These are phyloP conservation scores for Fusarium compactum DNA, from an alignment of 2,329 filamentous ascomycete species.

Conservation along the genomic window DNA sequence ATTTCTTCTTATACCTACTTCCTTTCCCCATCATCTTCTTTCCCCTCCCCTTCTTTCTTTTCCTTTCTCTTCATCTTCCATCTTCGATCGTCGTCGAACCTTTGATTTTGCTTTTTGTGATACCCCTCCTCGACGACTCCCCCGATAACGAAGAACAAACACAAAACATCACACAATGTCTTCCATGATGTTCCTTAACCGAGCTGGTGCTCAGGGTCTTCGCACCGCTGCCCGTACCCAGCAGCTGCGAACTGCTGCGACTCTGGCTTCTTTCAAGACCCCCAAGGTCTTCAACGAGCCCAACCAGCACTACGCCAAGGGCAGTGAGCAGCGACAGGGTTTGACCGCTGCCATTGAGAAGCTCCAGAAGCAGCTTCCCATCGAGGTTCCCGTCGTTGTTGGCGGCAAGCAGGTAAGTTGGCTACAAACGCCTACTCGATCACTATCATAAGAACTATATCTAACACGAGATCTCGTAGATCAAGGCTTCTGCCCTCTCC, in stretches of 20 bases:
- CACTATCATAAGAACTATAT: not conserved
- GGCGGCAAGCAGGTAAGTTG: slow-evolving; percentile 79
- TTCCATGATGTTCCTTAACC: slow-evolving; percentile 51
- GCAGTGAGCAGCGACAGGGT: slow-evolving; percentile 80
- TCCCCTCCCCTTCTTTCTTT: slow-evolving; percentile 3
- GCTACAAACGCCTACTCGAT: not conserved
- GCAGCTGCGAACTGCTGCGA: slow-evolving; percentile 58
- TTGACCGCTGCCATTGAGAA: slow-evolving; percentile 79
- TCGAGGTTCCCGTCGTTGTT: slow-evolving; percentile 86
- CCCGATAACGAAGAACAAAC: slow-evolving; percentile 29
- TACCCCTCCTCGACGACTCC: slow-evolving; percentile 38
- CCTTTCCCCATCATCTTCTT: slow-evolving; percentile 8
- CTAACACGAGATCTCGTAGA: slow-evolving; percentile 56
- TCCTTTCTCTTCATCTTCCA: slow-evolving; percentile 21
- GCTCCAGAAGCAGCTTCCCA: slow-evolving; percentile 74
- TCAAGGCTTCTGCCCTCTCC: slow-evolving; percentile 74
- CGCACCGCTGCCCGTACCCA: slow-evolving; percentile 48
- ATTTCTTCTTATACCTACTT: slow-evolving; percentile 14
- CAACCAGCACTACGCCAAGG: slow-evolving; percentile 93
- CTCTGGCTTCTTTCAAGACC: slow-evolving; percentile 86
- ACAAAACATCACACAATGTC: slow-evolving; percentile 46
- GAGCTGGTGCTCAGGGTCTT: slow-evolving; percentile 51
- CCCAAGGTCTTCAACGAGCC: slow-evolving; percentile 91
- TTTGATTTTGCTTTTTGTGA: slow-evolving; percentile 34
- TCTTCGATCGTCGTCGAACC: slow-evolving; percentile 35